Conservation (phyloP, 371 early-diverging fungal genomes). For the Saksenaea oblongispora region DNA sequence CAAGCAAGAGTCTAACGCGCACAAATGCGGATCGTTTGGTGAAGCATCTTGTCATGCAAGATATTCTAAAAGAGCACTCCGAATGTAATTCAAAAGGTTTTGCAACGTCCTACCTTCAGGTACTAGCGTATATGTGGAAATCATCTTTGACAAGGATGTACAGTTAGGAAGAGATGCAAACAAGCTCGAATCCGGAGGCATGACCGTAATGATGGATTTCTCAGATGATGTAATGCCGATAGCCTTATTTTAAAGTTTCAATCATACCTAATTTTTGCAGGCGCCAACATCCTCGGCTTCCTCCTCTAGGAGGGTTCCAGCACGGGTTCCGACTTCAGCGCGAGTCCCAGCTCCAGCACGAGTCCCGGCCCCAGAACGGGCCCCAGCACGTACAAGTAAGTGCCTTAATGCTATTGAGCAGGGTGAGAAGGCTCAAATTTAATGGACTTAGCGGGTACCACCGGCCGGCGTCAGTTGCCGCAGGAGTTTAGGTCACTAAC, state of each 20-base stretch:
- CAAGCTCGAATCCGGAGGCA: background rate
- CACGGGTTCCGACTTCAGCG: background rate
- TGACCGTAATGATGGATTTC: background rate
- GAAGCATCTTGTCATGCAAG: constrained; percentile 60
- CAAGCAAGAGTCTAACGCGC: constrained; percentile 57
- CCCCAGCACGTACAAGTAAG: background rate
- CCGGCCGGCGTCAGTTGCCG: background rate
- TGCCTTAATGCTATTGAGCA: background rate
- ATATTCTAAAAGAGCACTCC: constrained; percentile 62
- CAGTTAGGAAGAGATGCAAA: background rate
- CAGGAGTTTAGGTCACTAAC: background rate
- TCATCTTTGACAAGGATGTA: background rate
- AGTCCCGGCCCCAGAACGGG: too few relatives aligned
- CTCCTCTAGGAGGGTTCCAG: background rate
- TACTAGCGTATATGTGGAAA: background rate
- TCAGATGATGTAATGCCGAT: background rate
- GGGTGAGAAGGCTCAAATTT: background rate
- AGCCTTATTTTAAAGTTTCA: background rate
- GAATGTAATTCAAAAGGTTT: constrained; percentile 32
- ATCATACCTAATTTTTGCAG: background rate
- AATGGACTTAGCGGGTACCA: background rate
- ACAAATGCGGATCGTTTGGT: constrained; percentile 70
- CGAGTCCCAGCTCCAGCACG: too few relatives aligned
- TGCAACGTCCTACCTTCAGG: constrained; percentile 20
- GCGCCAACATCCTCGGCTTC: background rate